phyloP scores from a whole-genome alignment of 768 basidiomycete genomes.

The Tulasnella calospora region DNA sequence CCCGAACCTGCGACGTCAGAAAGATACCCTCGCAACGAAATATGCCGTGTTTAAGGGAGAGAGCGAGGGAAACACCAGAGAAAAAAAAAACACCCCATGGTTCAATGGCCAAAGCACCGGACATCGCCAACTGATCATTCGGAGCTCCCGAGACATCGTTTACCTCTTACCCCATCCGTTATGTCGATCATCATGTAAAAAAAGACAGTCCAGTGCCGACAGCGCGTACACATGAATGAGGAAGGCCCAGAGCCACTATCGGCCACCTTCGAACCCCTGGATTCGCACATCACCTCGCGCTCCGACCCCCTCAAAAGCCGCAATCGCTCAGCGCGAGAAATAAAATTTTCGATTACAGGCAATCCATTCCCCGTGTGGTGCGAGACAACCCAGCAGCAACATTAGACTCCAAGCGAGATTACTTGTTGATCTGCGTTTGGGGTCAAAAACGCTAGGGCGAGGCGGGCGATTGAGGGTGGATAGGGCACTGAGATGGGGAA shows the following conservation, averaged over 20 bases:
- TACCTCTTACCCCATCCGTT: neutral
- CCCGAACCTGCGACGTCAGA: neutral
- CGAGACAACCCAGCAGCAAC: neutral
- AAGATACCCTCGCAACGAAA: neutral
- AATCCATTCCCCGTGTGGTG: too few relatives aligned
- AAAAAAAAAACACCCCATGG: neutral
- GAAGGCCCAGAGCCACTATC: neutral
- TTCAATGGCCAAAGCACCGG: neutral
- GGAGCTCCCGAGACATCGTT: neutral
- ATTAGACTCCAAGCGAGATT: neutral
- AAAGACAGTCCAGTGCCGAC: too few relatives aligned
- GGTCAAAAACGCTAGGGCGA: neutral
- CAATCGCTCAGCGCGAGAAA: neutral
- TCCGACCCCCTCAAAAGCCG: slow-evolving; percentile 7
- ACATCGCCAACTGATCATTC: neutral
- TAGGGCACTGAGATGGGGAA: neutral
- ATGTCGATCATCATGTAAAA: slow-evolving; percentile 3
- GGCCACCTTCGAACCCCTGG: neutral
- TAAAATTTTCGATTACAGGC: neutral
- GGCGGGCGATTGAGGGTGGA: neutral
- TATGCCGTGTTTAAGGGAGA: neutral
- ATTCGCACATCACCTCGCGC: slow-evolving; percentile 1
- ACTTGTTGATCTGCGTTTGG: neutral
- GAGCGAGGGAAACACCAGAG: neutral
- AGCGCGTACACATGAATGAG: neutral